Evolutionary conservation across 1,139 yeast species (phyloP), one percentile per base, ranked within the genome.

Genomic region (Yamadazyma diddensiae): DNA sequence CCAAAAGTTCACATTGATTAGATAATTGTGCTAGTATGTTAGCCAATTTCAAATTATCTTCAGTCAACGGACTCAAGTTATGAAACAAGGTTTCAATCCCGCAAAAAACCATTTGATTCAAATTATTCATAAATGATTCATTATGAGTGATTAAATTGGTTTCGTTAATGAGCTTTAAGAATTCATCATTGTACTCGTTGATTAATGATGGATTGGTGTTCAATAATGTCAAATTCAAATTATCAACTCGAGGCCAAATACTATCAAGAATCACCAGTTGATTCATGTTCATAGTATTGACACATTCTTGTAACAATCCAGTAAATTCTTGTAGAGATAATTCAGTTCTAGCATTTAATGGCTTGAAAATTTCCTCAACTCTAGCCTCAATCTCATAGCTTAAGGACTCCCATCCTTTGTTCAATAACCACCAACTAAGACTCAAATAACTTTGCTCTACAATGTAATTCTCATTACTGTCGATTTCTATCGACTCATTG

Each of bases 371-470:
- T 21, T 66, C 66, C 23, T 63, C 64, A 3, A 90, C 94, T 4
- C 76, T 65, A 1, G 58, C 55, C 49, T 77, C 77, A 21, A 87
- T 75, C 22, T 71, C 57, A 29, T 70, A 64, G 30, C 77, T 70
- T 32, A 83, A 61, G 30, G 68, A 65, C 23, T 65, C 53, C 92
- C 94, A 87, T 1, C 97, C 97, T 45, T 79, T 76, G 56, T 92
- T 88, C 37, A 92, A 67, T 31, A 92, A 61, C 96, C 97, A 92
- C 97, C 97, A 92, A 45, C 90, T 80, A 42, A 87, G 75, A 2
- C 95, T 83, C 38, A 92, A 68, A 53, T 85, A 92, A 36, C 88
- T 82, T 49, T 92, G 90, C 53, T 87, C 95, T 31, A 82, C 75
- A 24, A 71, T 59, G 46, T 73, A 75, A 33, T 70, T 72, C 21